Conservation (phyloP, 2,329 filamentous ascomycete genomes). For the Helicocarpus griseus region DNA sequence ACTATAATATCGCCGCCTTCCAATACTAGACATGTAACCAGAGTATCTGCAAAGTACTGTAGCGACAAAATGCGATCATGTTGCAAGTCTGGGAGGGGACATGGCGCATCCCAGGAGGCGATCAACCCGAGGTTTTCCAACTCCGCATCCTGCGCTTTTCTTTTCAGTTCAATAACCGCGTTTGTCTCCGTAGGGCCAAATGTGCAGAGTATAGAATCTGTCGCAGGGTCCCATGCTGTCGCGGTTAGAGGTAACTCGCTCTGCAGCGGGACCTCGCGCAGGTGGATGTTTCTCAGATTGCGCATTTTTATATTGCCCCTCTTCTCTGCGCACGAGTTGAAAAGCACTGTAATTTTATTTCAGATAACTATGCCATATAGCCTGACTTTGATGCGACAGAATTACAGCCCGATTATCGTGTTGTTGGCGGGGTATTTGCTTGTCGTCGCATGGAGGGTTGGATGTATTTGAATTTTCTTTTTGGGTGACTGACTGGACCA, state of each 20-base stretch:
- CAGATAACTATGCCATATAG: background rate
- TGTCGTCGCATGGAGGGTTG: background rate
- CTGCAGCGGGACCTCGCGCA: conserved; percentile 51
- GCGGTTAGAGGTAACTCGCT: conserved; percentile 56
- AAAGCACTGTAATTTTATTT: background rate
- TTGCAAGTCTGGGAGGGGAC: conserved; percentile 62
- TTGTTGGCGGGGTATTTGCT: conserved; percentile 1
- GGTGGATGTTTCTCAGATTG: conserved; percentile 72
- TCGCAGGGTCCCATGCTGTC: conserved; percentile 74
- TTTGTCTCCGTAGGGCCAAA: conserved; percentile 68
- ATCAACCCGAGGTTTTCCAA: conserved; percentile 43
- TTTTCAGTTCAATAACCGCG: conserved; percentile 63
- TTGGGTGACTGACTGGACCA: background rate
- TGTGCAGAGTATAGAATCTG: conserved; percentile 69
- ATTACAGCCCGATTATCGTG: conserved; percentile 4
- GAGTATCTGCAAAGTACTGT: conserved; percentile 75
- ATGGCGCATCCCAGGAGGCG: conserved; percentile 82
- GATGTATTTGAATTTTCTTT: conserved; percentile 13
- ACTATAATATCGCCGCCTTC: conserved; percentile 85
- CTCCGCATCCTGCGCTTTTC: conserved; percentile 30
- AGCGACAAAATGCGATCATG: conserved; percentile 69
- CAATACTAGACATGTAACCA: conserved; percentile 70
- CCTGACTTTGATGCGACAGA: background rate
- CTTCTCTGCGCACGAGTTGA: background rate
- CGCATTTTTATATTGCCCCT: conserved; percentile 52